Conservation (phyloP, 495 filamentous ascomycete genomes). For the Xylaria curta region DNA sequence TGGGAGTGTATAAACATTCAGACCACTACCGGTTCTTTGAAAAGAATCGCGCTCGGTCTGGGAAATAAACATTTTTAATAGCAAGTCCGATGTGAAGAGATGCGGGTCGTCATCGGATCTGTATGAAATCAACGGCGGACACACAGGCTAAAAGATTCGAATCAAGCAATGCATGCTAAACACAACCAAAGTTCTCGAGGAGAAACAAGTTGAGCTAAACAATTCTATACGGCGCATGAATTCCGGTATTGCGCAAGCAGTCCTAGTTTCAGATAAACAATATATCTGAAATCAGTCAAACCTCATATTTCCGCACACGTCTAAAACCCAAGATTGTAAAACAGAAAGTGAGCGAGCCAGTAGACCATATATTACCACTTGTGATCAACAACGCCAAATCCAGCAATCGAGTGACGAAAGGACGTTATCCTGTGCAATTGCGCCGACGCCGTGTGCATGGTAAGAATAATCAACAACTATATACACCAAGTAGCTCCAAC, state of each 20-base stretch:
- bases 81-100: background rate
- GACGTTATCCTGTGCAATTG: background rate
- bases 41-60: background rate
- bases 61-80: background rate
- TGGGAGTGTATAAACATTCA: background rate
- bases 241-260: background rate
- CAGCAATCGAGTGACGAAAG: background rate
- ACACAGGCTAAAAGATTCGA: background rate
- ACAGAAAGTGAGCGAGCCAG: background rate
- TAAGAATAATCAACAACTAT: conserved; percentile 18
- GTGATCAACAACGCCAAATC: conserved; percentile 10
- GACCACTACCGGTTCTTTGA: background rate
- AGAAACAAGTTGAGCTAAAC: background rate
- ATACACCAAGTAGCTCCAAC: conserved; percentile 19
- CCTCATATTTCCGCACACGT: background rate
- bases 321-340: background rate
- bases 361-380: background rate
- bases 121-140: background rate
- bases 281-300: background rate
- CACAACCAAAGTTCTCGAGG: background rate
- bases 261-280: background rate
- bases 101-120: background rate
- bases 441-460: background rate
- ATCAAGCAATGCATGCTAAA: background rate
- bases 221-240: background rate